Base-by-base conservation (phyloP, 352 stramenopile species). In the Phytopythium boreale region DNA sequence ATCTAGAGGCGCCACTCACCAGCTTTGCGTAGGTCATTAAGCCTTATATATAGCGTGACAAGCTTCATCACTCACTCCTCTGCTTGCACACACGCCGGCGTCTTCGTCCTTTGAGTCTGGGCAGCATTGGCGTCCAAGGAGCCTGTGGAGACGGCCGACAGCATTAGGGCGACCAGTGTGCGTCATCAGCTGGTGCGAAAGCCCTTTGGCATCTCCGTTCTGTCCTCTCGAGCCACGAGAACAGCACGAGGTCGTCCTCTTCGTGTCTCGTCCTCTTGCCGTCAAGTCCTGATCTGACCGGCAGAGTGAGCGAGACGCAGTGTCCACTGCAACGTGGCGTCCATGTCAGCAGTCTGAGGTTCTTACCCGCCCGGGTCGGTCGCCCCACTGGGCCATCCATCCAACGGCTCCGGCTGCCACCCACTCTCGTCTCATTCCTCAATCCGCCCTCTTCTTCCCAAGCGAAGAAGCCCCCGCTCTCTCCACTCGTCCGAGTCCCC, bases 1-100 rank as follows among this genome's bases (percentile, higher is more conserved):
- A 71, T 92, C 41, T 92, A 84, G 70, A 27, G 37, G 43, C 43
- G 43, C 1, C 39, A 20, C 1, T 36, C 31, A 6, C 29, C 29
- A 34, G 29, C 29, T 20, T 6, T 37, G 50, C 4, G 20, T 41
- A 5, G 26, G 22, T 56, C 27, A 37, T 22, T 56, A 34, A 6
- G 34, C 6, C 11, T 39, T 11, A 46, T n/a, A 46, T 52, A 52
- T 52, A 27, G 7, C 46, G 46, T 5, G 8, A 22, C 2, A 5
- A 8, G 2, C 39, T 46, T 46, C 39, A 46, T 22, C 39, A 34
- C 3, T 3, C 7, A 7, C 3, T 34, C 29, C 7, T 34, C 29
- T 34, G 29, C 7, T 34, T n/a, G n/a, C n/a, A n/a, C n/a, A n/a
- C n/a, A n/a, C n/a, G n/a, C n/a, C n/a, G 4, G 19, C 10, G 39